Conservation (phyloP, 2,329 filamentous ascomycete species). For the Beauveria varroae region DNA sequence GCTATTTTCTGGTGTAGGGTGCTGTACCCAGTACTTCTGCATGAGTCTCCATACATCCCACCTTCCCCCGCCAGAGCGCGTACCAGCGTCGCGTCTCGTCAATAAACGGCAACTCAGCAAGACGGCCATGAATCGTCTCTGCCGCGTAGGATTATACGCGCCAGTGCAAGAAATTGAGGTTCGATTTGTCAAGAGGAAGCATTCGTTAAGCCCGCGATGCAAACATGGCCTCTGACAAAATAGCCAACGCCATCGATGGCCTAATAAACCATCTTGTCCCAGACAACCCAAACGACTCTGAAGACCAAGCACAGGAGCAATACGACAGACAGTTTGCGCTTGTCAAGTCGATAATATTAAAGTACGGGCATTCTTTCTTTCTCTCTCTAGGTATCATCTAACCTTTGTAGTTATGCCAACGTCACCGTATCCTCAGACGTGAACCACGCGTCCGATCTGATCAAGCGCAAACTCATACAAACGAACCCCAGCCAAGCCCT, state of each 20-base stretch:
- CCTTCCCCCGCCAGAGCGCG: constrained; percentile 13
- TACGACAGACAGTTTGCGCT: constrained; percentile 54
- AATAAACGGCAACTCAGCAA: constrained; percentile 16
- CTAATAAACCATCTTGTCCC: constrained; percentile 70
- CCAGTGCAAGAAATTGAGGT: background rate
- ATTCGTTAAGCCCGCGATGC: constrained; percentile 32
- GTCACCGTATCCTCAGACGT: constrained; percentile 60
- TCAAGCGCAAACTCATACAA: constrained; percentile 79
- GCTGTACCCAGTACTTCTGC: background rate
- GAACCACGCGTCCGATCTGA: constrained; percentile 87
- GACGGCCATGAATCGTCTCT: background rate
- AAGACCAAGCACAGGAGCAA: constrained; percentile 59
- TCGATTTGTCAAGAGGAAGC: background rate
- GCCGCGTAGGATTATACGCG: background rate
- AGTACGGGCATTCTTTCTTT: constrained; percentile 27
- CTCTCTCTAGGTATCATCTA: background rate
- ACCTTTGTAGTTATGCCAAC: constrained; percentile 34
- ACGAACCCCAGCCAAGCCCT: constrained; percentile 72
- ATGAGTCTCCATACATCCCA: constrained; percentile 12
- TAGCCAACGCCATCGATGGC: constrained; percentile 72
- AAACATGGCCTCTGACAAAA: constrained; percentile 56
- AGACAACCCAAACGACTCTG: constrained; percentile 55
- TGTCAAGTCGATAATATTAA: constrained; percentile 44
- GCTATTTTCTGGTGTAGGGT: too few relatives aligned
- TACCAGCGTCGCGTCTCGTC: constrained; percentile 20